Evolutionary conservation across 1,284 basidiomycete species (phyloP), one percentile per base, ranked within the genome.

Genomic region (Athelia psychrophila): DNA sequence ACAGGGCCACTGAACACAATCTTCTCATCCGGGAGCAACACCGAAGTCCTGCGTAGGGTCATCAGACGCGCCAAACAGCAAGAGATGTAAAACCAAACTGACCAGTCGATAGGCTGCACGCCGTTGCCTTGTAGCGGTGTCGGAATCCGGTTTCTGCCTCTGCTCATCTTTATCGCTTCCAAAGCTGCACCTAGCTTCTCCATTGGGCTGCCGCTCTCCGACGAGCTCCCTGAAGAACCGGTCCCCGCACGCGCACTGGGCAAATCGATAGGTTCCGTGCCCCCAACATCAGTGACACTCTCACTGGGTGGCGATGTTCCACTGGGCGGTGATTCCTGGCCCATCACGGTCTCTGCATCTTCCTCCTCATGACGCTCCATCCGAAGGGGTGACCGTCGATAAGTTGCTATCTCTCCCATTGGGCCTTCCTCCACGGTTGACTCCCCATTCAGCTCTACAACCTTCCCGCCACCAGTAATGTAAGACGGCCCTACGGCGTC

Each of bases 61-160:
- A 42, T 42, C 16, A 42, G 38, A 42, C 6, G 20, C 6, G 23
- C 27, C 38, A 38, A 13, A 47, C 40, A 35, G 44, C 51, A 48
- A 47, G 38, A 36, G 47, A 51, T 9, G 38, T 9, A 42, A 5
- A 22, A 42, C 33, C 20, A 23, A 20, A 54, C 76, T 52, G 53
- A 80, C 79, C 74, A 75, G 59, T 79, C 70, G 24, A 68, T 42
- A 9, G 6, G 8, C 62, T 33, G 78, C 68, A 25, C 68, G 40
- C 67, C 74, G 54, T 78, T 76, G 25, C 78, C 79, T 49, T 80
- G 81, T 3, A 84, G 73, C 2, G 84, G 84, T 3, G 81, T 83
- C 60, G 77, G 70, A 6, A 72, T 71, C 19, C 78, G 72, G 55
- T 77, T 78, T 36, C 84, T 71, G 4, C 84, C 84, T 22, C 83